Conservation (phyloP, 2,329 filamentous ascomycete species). For the Pseudonectria buxi region DNA sequence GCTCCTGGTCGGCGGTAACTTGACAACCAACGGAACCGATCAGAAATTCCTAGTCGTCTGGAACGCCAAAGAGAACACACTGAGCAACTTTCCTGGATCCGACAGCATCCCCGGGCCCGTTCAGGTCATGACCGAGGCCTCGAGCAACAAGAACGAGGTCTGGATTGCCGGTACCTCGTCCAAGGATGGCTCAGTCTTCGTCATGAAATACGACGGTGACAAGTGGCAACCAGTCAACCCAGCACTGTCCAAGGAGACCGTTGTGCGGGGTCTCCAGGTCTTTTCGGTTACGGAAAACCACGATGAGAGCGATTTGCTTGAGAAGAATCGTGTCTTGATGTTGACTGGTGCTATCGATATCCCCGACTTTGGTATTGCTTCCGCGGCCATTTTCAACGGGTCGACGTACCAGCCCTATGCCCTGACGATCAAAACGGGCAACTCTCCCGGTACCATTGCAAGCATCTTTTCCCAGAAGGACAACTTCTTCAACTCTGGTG, state of each 20-base stretch:
- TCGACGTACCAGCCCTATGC: slow-evolving; percentile 71
- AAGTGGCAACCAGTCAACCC: slow-evolving; percentile 62
- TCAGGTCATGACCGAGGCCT: slow-evolving; percentile 67
- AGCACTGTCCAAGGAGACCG: slow-evolving; percentile 56
- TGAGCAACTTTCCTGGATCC: slow-evolving; percentile 57
- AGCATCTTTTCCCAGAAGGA: slow-evolving; percentile 77
- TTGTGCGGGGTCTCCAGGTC: slow-evolving; percentile 74
- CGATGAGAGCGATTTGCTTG: slow-evolving; percentile 54
- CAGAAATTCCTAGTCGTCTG: slow-evolving; percentile 64
- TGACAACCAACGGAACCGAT: slow-evolving; percentile 59
- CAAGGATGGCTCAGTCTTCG: slow-evolving; percentile 61
- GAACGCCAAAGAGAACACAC: slow-evolving; percentile 59
- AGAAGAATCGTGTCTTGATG: slow-evolving; percentile 64
- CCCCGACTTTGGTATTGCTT: slow-evolving; percentile 69
- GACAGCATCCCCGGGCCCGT: slow-evolving; percentile 72
- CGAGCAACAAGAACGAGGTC: slow-evolving; percentile 61
- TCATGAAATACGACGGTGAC: slow-evolving; percentile 75
- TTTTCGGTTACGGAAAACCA: slow-evolving; percentile 67
- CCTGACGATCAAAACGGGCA: slow-evolving; percentile 62
- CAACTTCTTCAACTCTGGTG: slow-evolving; percentile 61
- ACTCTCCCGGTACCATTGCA: slow-evolving; percentile 65
- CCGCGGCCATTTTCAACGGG: slow-evolving; percentile 84
- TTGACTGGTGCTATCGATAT: slow-evolving; percentile 78
- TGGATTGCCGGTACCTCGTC: slow-evolving; percentile 71
- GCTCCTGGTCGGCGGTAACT: slow-evolving; percentile 70